phyloP scores from a whole-genome alignment of 2,329 filamentous ascomycete genomes.

The Ciborinia camelliae region DNA sequence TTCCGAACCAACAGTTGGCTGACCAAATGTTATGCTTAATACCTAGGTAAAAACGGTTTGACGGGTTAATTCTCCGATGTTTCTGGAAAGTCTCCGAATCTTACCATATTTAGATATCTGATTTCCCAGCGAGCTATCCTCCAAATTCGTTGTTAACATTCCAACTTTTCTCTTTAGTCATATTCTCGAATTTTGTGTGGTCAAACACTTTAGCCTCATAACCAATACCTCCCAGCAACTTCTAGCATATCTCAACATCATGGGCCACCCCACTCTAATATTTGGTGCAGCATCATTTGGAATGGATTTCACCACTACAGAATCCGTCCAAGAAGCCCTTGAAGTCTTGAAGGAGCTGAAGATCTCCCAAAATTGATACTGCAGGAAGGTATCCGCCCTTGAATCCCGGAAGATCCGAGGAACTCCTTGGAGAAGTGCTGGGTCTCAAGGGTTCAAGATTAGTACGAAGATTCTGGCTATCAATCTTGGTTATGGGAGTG shows the following conservation, averaged over 20 bases:
- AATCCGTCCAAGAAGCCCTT: constrained; percentile 9
- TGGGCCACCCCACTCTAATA: constrained; percentile 6
- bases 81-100: not conserved
- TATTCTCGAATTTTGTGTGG: not conserved
- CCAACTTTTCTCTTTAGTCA: not conserved
- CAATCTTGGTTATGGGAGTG: not conserved
- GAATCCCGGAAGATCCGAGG: constrained; percentile 17
- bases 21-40: not conserved
- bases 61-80: not conserved
- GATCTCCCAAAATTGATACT: constrained; percentile 19
- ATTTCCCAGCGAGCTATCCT: too few relatives aligned
- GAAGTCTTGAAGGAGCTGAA: constrained; percentile 8
- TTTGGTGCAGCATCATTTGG: constrained; percentile 15
- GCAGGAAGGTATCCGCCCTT: constrained; percentile 20
- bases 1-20: not conserved
- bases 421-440: constrained; percentile 18
- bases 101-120: too few relatives aligned
- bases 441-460: constrained; percentile 15
- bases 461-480: constrained; percentile 20
- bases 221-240: not conserved
- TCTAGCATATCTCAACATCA: not conserved
- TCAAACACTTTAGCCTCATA: not conserved
- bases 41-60: not conserved
- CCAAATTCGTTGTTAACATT: not conserved
- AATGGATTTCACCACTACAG: not conserved